These are phyloP conservation scores for Penstemon davidsonii DNA, from an alignment of 257 asterid species.

Conservation along the genomic window DNA sequence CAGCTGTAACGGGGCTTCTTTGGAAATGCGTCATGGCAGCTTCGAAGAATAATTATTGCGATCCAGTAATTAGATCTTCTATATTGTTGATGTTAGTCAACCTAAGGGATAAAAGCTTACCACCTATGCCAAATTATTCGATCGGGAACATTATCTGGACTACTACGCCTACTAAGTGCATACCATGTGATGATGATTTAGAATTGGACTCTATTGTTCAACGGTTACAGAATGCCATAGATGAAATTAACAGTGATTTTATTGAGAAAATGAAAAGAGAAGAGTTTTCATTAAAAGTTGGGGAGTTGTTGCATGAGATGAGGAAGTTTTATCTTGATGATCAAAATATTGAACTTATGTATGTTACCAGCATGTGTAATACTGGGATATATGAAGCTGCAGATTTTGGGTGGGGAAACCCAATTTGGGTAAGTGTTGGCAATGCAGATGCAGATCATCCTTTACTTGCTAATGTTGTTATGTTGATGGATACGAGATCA, in stretches of 20 bases:
- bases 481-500: conserved; percentile 11
- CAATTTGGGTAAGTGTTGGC: neutral
- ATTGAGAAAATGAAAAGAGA: neutral
- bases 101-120: too few species aligned
- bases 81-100: too few species aligned
- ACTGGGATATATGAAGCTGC: neutral
- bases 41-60: neutral
- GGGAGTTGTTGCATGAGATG: neutral
- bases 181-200: neutral
- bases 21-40: conserved; percentile 12
- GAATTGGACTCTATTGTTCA: conserved; percentile 1
- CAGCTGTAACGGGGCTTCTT: conserved; percentile 6
- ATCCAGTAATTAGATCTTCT: too few species aligned
- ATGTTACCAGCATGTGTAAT: neutral
- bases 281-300: neutral
- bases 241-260: neutral
- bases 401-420: conserved; percentile 24
- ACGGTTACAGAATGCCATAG: neutral
- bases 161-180: neutral
- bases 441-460: neutral
- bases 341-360: neutral
- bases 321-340: neutral
- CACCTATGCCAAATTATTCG: too few species aligned
- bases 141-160: too few species aligned
- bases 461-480: neutral